Evolutionary conservation across 129 eudicot genomes (phyloP).

Genomic region (Smallanthus sonchifolius): DNA sequence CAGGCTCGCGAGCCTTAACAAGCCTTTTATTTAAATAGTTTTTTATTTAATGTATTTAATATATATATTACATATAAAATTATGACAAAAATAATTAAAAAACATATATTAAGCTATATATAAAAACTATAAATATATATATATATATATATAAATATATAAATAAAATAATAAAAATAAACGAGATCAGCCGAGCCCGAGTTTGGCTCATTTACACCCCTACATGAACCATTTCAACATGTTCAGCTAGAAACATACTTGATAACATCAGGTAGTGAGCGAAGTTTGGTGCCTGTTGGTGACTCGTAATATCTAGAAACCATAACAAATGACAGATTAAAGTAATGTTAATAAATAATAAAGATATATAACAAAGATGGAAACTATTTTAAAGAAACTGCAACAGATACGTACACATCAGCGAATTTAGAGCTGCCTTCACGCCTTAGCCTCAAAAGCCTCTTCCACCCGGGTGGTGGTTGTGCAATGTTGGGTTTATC

Average conservation of each 20-base stretch:
- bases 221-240: background rate
- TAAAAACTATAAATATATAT: background rate
- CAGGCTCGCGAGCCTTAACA: no score
- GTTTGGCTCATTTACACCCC: no score
- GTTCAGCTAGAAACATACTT: constrained; percentile 35
- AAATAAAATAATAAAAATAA: no score
- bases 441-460: constrained; percentile 73
- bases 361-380: constrained; percentile 9
- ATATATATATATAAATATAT: background rate
- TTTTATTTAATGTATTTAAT: no score
- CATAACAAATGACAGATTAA: constrained; percentile 1
- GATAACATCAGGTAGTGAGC: constrained; percentile 73
- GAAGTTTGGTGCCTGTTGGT: constrained; percentile 73
- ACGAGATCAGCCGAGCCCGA: no score
- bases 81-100: no score
- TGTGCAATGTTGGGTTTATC: constrained; percentile 89
- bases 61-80: no score
- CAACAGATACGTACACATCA: constrained; percentile 63
- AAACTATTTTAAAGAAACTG: background rate
- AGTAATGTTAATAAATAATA: background rate
- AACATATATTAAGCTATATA: no score
- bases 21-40: no score
- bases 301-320: constrained; percentile 69
- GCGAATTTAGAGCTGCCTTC: constrained; percentile 83
- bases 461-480: constrained; percentile 90